A percentile compares a stretch with the other conserved stretches of the same genome.
Conservation (phyloP, 257 asterid species). For the Linaria vulgaris region DNA sequence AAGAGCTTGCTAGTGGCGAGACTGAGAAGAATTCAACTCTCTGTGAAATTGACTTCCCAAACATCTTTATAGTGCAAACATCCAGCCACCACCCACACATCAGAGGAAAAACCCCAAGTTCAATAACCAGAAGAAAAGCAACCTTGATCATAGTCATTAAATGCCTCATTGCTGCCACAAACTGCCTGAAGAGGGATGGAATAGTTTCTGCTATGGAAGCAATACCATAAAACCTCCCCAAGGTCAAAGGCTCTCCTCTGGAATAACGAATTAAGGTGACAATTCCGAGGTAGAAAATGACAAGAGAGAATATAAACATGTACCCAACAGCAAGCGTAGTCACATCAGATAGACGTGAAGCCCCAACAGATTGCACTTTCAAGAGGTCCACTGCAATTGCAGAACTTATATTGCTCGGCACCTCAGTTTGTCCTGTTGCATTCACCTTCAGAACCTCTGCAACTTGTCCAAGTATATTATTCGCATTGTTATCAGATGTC, state of each 20-base stretch:
- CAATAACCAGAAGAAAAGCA: constrained; percentile 95
- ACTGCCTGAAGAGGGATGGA: constrained; percentile 90
- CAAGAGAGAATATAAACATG: constrained; percentile 73
- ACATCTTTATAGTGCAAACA: constrained; percentile 93
- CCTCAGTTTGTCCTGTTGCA: constrained; percentile 54
- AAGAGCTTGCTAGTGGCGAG: constrained; percentile 94
- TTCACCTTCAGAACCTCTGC: constrained; percentile 60
- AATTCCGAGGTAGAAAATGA: constrained; percentile 75
- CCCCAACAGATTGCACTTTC: constrained; percentile 60
- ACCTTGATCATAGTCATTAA: constrained; percentile 98
- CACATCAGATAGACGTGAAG: constrained; percentile 86
- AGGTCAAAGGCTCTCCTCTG: constrained; percentile 88
- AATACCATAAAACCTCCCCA: constrained; percentile 95
- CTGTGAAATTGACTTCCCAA: constrained; percentile 86
- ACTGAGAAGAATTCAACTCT: constrained; percentile 93
- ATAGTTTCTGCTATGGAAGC: constrained; percentile 91
- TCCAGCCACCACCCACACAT: constrained; percentile 99
- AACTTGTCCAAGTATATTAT: constrained; percentile 61
- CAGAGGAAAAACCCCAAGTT: constrained; percentile 96
- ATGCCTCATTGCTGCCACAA: constrained; percentile 93
- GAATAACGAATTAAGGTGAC: constrained; percentile 81
- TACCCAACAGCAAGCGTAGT: constrained; percentile 98
- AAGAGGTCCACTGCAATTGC: constrained; percentile 57
- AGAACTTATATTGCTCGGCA: constrained; percentile 56
- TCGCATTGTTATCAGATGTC: constrained; percentile 64